Base-by-base conservation (phyloP, 2,329 filamentous ascomycete species). In the Shiraia sp. region DNA sequence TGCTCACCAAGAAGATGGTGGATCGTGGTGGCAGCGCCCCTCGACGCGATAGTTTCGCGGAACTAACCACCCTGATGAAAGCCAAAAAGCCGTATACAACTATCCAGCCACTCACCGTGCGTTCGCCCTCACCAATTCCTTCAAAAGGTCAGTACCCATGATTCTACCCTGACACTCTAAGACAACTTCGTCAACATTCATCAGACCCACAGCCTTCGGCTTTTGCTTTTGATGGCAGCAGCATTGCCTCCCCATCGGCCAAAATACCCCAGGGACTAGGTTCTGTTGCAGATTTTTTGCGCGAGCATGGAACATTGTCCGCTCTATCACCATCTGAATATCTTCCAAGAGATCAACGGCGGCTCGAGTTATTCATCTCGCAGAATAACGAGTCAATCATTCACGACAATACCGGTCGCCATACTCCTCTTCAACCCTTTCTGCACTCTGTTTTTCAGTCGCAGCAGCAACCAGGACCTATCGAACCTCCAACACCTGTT, bases 41-140 rank as follows among this genome's bases (percentile, higher is more conserved):
- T 10, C 35, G 40, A 5, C 40, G 14, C 12, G 55, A 61, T 29
- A 57, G 49, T 30, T 59, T 61, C 37, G 49, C 42, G 6, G 51
- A 37, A 12, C 53, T 60, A 8, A 22, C 50, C 6, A 19, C 10
- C 13, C 32, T 59, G 6, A 54, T 59, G 55, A 50, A 38, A 32
- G 50, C 42, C 4, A 57, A 59, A 46, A 51, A 49, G 35, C 30
- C 51, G 0, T 57, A 55, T 16, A 34, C 35, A 3, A 30, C 34
- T 3, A 29, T 17, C 9, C 16, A 38, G 2, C 16, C 26, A 6
- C 22, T 38, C 17, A 28, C 30, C 4, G 10, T 36, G 16, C 32
- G 22, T 6, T 30, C 32, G 6, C 26, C 14, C 9, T 14, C 42
- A 9, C 30, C 32, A 2, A 2, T 19, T 0, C 12, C 26, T 1